phyloP scores from a whole-genome alignment of 2,329 filamentous ascomycete genomes.

The Cladosporium sp. region DNA sequence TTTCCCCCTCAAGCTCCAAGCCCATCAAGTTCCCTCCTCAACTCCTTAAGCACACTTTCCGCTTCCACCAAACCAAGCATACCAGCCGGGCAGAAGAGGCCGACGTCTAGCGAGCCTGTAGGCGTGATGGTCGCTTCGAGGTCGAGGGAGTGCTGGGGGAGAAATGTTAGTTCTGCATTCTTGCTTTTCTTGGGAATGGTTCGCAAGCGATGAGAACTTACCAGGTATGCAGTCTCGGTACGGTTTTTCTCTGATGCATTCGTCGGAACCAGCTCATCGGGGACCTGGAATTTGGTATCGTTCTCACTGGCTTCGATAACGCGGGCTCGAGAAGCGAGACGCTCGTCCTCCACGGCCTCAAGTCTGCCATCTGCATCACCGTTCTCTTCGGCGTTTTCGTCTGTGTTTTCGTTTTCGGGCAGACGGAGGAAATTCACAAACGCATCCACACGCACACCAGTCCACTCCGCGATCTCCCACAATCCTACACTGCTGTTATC shows the following conservation, averaged over 20 bases:
- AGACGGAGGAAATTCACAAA: conserved; percentile 78
- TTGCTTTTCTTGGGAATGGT: too few relatives aligned
- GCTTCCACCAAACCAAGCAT: conserved; percentile 38
- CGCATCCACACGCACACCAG: conserved; percentile 61
- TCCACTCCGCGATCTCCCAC: conserved; percentile 71
- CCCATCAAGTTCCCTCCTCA: conserved; percentile 24
- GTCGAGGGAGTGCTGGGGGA: conserved; percentile 48
- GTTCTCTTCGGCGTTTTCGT: conserved; percentile 20
- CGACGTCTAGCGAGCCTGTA: conserved; percentile 45
- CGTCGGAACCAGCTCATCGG: neutral
- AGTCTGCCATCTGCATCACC: conserved; percentile 21
- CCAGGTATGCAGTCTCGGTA: conserved; percentile 13
- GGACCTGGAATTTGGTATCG: neutral
- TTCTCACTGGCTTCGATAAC: neutral
- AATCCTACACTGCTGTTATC: conserved; percentile 58
- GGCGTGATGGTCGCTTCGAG: conserved; percentile 49
- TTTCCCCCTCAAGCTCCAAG: neutral
- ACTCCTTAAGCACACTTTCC: conserved; percentile 31
- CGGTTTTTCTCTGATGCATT: neutral
- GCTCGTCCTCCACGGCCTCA: conserved; percentile 18
- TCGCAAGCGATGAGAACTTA: conserved; percentile 2
- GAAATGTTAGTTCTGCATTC: conserved; percentile 16
- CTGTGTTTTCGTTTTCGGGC: conserved; percentile 36
- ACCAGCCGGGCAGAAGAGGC: conserved; percentile 46
- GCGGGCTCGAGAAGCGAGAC: conserved; percentile 6